Evolutionary conservation across 768 basidiomycete species (phyloP).

Genomic region (Nidularia pulvinata): DNA sequence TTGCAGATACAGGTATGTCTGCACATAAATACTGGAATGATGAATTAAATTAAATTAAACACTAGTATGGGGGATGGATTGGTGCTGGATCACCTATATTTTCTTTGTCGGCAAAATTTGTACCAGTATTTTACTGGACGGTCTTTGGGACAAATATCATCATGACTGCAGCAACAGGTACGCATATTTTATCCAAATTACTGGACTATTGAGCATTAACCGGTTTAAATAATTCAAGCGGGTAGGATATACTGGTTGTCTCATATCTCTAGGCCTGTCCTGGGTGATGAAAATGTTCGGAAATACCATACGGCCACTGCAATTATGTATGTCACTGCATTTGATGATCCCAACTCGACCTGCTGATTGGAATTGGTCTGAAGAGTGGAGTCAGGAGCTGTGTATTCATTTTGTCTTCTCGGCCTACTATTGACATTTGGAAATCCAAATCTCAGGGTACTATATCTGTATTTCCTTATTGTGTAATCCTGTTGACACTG

Average conservation of each 20-base stretch:
- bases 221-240: background rate
- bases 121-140: background rate
- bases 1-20: background rate
- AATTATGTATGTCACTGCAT: background rate
- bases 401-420: background rate
- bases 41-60: background rate
- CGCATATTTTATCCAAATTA: background rate
- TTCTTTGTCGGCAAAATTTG: background rate
- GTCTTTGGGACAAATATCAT: background rate
- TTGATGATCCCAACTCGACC: background rate
- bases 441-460: background rate
- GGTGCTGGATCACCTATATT: background rate
- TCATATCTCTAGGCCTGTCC: background rate
- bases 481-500: too few relatives aligned
- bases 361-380: background rate
- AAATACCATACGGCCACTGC: background rate
- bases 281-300: background rate
- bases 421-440: background rate
- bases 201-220: background rate
- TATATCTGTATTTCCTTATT: background rate
- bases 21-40: background rate
- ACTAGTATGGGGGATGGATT: background rate
- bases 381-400: background rate
- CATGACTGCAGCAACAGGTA: background rate
- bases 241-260: background rate